phyloP scores from a whole-genome alignment of 2,329 filamentous ascomycete species.

The Pseudocercospora cruenta region DNA sequence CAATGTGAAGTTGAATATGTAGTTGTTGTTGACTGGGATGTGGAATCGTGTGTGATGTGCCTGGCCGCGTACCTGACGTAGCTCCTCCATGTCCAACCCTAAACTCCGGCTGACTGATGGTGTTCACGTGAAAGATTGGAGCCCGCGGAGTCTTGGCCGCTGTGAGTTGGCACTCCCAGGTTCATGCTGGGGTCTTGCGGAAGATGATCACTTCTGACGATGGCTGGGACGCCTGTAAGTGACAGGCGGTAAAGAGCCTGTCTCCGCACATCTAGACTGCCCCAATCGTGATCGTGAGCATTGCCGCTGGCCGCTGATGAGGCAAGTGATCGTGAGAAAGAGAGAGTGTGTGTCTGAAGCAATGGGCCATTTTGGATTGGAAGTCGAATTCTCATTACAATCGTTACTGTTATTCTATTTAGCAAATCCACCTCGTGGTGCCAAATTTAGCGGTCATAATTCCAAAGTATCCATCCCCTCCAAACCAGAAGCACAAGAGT shows the following conservation, averaged over 20 bases:
- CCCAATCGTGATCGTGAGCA: not conserved
- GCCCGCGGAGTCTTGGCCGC: not conserved
- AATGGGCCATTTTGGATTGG: not conserved
- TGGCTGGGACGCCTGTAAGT: not conserved
- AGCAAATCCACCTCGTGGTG: not conserved
- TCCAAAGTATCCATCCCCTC: not conserved
- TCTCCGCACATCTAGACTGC: slow-evolving; percentile 1
- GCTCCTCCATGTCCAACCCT: not conserved
- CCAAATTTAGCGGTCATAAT: not conserved
- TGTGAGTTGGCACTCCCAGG: slow-evolving; percentile 1
- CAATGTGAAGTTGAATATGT: not conserved
- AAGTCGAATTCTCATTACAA: slow-evolving; percentile 14
- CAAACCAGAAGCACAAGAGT: not conserved
- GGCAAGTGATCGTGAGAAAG: not conserved
- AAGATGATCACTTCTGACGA: not conserved
- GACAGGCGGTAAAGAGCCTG: not conserved
- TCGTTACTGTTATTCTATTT: slow-evolving; percentile 23
- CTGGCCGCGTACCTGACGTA: slow-evolving; percentile 1
- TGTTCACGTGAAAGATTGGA: not conserved
- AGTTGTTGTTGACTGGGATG: not conserved
- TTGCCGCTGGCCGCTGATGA: not conserved
- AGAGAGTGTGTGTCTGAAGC: not conserved
- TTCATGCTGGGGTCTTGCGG: not conserved
- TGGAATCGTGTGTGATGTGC: not conserved
- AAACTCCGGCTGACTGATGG: slow-evolving; percentile 4